Percentiles rank a stretch among this genome's conserved stretches.
Evolutionary conservation across 495 filamentous ascomycete genomes (phyloP).

Genomic region (Daldinia vernicosa): DNA sequence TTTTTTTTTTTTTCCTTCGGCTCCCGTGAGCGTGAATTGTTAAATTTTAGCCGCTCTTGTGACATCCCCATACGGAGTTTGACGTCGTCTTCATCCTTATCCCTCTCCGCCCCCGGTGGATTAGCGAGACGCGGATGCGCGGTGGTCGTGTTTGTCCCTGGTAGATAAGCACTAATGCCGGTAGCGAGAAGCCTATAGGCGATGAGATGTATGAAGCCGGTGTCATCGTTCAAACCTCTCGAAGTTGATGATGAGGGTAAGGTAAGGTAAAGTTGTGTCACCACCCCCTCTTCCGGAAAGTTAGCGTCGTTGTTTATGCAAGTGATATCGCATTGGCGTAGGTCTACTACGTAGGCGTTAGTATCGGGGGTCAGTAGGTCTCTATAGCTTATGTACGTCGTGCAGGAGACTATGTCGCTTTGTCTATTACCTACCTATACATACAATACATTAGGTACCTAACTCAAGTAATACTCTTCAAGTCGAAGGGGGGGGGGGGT

Average conservation of each 20-base stretch:
- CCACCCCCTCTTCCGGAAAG: conserved; percentile 20
- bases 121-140: conserved; percentile 3
- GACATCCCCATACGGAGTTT: conserved; percentile 16
- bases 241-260: conserved; percentile 36
- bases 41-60: conserved; percentile 18
- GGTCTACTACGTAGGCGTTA: conserved; percentile 10
- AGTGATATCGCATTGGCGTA: conserved; percentile 42
- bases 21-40: conserved; percentile 15
- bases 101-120: conserved; percentile 1
- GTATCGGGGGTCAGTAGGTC: conserved; percentile 1
- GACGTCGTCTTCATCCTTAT: conserved; percentile 2
- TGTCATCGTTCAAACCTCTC: conserved; percentile 27
- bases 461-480: background rate
- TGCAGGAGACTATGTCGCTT: conserved; percentile 12
- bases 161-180: conserved; percentile 37
- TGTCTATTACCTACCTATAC: background rate
- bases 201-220: conserved; percentile 16
- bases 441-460: conserved; percentile 7
- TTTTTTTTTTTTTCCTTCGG: conserved; percentile 18
- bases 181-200: conserved; percentile 29
- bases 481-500: background rate
- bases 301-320: conserved; percentile 35
- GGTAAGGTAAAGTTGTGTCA: conserved; percentile 38
- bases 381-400: conserved; percentile 9
- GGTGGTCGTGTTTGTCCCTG: conserved; percentile 16